Conservation (phyloP, 306 rosid species). For the Albizia julibrissin region DNA sequence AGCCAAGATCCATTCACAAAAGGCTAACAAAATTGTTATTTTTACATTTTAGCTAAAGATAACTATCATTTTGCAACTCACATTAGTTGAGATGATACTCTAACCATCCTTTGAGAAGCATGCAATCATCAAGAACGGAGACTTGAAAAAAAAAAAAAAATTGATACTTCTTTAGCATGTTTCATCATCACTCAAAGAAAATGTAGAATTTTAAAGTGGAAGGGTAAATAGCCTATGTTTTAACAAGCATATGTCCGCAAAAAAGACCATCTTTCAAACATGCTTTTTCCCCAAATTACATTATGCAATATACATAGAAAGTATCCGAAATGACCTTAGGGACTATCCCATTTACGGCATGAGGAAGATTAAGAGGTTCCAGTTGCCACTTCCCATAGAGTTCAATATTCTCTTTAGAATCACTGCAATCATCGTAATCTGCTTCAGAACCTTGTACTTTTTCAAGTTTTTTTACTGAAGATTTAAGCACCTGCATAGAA, state of each 20-base stretch:
- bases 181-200: not conserved
- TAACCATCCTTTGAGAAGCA: not conserved
- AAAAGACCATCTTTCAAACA: slow-evolving; percentile 12
- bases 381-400: slow-evolving; percentile 94
- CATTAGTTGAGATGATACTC: not conserved
- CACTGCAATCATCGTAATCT: slow-evolving; percentile 51
- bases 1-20: not conserved
- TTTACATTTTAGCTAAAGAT: not conserved
- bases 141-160: not conserved
- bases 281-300: slow-evolving; percentile 10
- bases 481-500: slow-evolving; percentile 62
- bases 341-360: slow-evolving; percentile 78
- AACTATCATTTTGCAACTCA: not conserved
- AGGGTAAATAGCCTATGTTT: not conserved
- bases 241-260: not conserved
- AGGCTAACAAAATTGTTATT: not conserved
- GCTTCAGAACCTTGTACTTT: slow-evolving; percentile 62
- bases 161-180: not conserved
- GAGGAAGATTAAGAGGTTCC: slow-evolving; percentile 80
- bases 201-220: not conserved
- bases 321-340: slow-evolving; percentile 65
- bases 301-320: slow-evolving; percentile 24
- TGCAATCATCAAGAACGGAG: not conserved
- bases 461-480: slow-evolving; percentile 55
- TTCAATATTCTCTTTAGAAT: slow-evolving; percentile 52